Percentiles rank a stretch among this genome's conserved stretches.
Conservation (phyloP, 2,329 filamentous ascomycete species). For the Grosmannia clavigera region DNA sequence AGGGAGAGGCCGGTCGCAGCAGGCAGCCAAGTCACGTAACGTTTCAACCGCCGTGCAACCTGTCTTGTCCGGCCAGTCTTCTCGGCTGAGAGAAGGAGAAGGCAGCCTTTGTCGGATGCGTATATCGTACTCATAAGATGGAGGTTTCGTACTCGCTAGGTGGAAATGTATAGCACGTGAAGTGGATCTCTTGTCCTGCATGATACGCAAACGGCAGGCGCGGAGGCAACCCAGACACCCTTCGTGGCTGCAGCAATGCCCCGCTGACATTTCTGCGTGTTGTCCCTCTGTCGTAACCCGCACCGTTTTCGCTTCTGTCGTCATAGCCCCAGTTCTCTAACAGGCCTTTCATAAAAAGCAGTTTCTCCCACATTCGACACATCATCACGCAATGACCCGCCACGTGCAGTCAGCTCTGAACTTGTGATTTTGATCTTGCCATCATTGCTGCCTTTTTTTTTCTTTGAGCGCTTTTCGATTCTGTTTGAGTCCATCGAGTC, state of each 20-base stretch:
- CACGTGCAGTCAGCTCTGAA: not conserved
- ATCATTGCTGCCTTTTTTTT: not conserved
- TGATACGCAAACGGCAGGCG: not conserved
- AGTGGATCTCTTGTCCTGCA: no score
- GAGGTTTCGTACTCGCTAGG: no score
- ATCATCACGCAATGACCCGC: no score
- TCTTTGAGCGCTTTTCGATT: not conserved
- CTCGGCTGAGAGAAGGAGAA: no score
- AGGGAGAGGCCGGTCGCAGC: no score
- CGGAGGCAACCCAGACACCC: not conserved
- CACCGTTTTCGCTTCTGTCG: not conserved
- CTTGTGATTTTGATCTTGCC: not conserved
- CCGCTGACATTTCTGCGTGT: not conserved
- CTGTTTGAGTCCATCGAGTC: not conserved
- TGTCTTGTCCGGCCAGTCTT: no score
- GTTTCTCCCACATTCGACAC: not conserved
- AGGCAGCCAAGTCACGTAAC: no score
- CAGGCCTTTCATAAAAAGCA: not conserved
- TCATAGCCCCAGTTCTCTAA: not conserved
- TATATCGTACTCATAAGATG: no score
- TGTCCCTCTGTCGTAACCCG: not conserved
- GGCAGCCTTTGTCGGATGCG: no score
- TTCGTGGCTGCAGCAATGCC: not conserved
- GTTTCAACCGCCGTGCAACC: no score
- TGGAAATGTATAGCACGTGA: no score